Percentiles rank a stretch among this genome's conserved stretches.
Evolutionary conservation across 495 filamentous ascomycete species (phyloP).

Genomic region (Neurospora africana): DNA sequence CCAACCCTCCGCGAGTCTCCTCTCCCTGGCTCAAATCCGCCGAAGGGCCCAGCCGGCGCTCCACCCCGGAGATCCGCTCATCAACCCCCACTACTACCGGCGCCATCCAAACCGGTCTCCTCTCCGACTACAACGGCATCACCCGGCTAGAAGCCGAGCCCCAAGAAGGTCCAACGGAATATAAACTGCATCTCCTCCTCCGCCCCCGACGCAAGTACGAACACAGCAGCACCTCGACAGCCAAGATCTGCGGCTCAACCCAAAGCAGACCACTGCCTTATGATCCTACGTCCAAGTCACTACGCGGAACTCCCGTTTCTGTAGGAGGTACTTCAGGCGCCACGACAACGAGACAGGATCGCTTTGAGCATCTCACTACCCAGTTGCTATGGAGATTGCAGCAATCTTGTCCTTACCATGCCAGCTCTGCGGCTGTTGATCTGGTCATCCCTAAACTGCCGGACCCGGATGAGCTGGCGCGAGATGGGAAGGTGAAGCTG

Average conservation of each 20-base stretch:
- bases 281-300: constrained; percentile 37
- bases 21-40: constrained; percentile 70
- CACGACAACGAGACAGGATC: constrained; percentile 60
- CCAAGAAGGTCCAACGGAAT: constrained; percentile 88
- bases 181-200: constrained; percentile 88
- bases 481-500: constrained; percentile 38
- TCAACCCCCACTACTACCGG: constrained; percentile 16
- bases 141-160: constrained; percentile 80
- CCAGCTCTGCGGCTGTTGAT: constrained; percentile 51
- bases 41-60: constrained; percentile 25
- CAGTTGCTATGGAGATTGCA: constrained; percentile 92
- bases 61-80: constrained; percentile 16
- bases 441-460: constrained; percentile 66
- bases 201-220: constrained; percentile 65
- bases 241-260: constrained; percentile 38
- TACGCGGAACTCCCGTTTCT: constrained; percentile 6
- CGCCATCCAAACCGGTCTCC: constrained; percentile 35
- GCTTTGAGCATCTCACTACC: constrained; percentile 83
- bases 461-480: constrained; percentile 35
- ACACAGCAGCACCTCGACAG: constrained; percentile 37
- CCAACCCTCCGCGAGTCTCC: constrained; percentile 73
- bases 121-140: constrained; percentile 56
- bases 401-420: constrained; percentile 86
- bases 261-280: constrained; percentile 50
- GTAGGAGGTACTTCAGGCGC: constrained; percentile 27